Percentiles rank a stretch among this genome's conserved stretches.
Evolutionary conservation across 768 basidiomycete genomes (phyloP).

Genomic region (Tephrocybe rancida): DNA sequence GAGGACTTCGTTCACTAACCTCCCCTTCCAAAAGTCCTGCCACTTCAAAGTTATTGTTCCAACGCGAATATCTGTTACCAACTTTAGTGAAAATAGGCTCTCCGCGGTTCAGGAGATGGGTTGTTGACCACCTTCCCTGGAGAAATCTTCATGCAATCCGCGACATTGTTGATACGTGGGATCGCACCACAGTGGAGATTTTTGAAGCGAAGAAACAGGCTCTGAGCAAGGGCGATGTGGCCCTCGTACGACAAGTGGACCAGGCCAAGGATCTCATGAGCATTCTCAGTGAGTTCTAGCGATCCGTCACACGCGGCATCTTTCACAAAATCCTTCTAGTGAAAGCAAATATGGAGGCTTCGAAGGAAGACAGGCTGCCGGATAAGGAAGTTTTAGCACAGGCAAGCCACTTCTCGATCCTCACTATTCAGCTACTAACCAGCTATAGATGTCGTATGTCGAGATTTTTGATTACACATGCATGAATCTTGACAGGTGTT

Average conservation of each 20-base stretch:
- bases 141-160: conserved; percentile 10
- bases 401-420: conserved; percentile 15
- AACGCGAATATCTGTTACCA: conserved; percentile 15
- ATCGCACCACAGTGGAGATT: conserved; percentile 15
- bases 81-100: conserved; percentile 17
- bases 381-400: conserved; percentile 31
- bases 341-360: conserved; percentile 15
- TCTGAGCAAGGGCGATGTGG: conserved; percentile 17
- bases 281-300: conserved; percentile 14
- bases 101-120: conserved; percentile 16
- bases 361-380: conserved; percentile 17
- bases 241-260: conserved; percentile 5
- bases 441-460: conserved; percentile 18
- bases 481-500: not conserved
- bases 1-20: not conserved
- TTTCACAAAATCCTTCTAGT: not conserved
- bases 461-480: not conserved
- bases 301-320: not conserved
- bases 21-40: conserved; percentile 9
- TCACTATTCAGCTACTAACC: not conserved
- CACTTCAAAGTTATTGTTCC: not conserved
- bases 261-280: conserved; percentile 20
- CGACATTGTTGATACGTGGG: conserved; percentile 17
- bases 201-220: conserved; percentile 17
- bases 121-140: conserved; percentile 14